Evolutionary conservation across 1,139 yeast species (phyloP), one percentile per base, ranked within the genome.

Genomic region (Hyphopichia buzzinii): DNA sequence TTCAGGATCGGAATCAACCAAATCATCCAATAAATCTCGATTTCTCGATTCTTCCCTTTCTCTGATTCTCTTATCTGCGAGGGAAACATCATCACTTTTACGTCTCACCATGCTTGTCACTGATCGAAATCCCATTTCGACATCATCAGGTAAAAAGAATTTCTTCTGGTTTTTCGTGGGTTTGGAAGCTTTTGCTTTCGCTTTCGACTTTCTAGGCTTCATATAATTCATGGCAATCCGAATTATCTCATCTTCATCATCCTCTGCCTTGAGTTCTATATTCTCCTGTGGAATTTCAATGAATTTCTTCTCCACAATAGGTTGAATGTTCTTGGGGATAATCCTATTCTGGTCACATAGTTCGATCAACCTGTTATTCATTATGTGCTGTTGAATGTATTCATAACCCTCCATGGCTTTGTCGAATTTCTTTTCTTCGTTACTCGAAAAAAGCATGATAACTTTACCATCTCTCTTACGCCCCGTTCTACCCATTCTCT

Each of bases 401-500:
- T 79, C 79, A 57, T 94, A 92, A 21, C 89, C 94, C 24, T 75
- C 84, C 84, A 88, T 79, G 0, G 98, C 92, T 46, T 81, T 79
- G 37, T 85, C 88, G 52, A 87, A 86, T 51, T 90, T 92, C 6
- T 63, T 52, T 40, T 84, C 79, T 57, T 94, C 99, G 46, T 81
- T 81, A 12, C 84, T 77, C 5, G 96, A 79, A 50, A 90, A 79
- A 12, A 94, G 62, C 38, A 90, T 64, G n/a, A 87, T 64, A 3
- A 92, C 87, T 41, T 74, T 76, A 32, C 99, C 99, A 46, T 85
- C 88, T 46, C 97, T 69, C 53, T 88, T 87, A 62, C 99, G 82
- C 12, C 98, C 99, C 0, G 99, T 94, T 64, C 99, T 79, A 23
- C 99, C 99, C 94, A 94, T 87, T 48, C 99, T 70, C 57, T 94